These are phyloP conservation scores for Candida silvatica DNA, from an alignment of 805 yeast species.

Conservation along the genomic window DNA sequence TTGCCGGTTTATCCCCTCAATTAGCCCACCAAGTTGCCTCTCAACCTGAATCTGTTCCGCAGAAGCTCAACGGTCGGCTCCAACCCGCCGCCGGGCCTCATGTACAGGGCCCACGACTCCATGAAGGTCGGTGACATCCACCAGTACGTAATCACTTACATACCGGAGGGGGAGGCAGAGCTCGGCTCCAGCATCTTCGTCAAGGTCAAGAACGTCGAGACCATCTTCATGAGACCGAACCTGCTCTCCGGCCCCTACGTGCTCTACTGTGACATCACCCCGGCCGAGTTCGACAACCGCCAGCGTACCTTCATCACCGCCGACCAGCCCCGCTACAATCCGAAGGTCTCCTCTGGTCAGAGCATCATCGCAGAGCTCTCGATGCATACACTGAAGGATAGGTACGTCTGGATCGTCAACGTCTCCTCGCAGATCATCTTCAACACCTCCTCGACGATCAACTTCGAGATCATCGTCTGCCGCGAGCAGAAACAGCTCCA, in stretches of 20 bases:
- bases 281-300: constrained; percentile 51
- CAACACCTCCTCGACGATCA: constrained; percentile 56
- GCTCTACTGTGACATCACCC: constrained; percentile 73
- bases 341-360: constrained; percentile 65
- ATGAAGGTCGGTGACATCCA: constrained; percentile 55
- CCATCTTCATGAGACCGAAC: constrained; percentile 69
- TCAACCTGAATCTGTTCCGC: too few relatives aligned
- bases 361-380: constrained; percentile 50
- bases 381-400: constrained; percentile 49
- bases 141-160: constrained; percentile 43
- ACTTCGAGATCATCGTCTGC: constrained; percentile 54
- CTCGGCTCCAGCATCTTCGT: constrained; percentile 32
- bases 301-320: constrained; percentile 54
- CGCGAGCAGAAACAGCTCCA: constrained; percentile 31
- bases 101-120: constrained; percentile 20
- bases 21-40: too few relatives aligned
- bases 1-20: too few relatives aligned
- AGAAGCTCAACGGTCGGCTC: too few relatives aligned
- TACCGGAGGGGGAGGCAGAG: constrained; percentile 9
- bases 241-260: constrained; percentile 85
- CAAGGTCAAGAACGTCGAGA: constrained; percentile 63
- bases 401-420: constrained; percentile 73
- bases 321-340: constrained; percentile 69
- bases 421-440: constrained; percentile 75
- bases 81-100: constrained; percentile 3